Base-by-base conservation (phyloP, 2,329 filamentous ascomycete species). In the Pestalotiopsis sp. region DNA sequence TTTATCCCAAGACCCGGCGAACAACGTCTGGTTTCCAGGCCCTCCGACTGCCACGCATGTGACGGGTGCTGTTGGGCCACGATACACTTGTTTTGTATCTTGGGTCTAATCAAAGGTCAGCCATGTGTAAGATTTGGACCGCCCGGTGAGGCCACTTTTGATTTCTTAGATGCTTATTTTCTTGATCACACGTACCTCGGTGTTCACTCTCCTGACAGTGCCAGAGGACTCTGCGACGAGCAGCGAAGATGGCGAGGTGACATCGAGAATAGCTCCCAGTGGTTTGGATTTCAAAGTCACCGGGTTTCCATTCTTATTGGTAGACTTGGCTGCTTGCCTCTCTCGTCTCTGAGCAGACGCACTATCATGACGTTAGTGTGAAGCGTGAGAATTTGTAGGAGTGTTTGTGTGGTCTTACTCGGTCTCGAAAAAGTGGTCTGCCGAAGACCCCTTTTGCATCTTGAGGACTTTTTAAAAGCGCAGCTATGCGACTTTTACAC, bases 1-100 rank as follows among this genome's bases (percentile, higher is more conserved):
- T 82, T 97, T 97, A 82, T 99, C 95, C 96, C 96, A 99, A 69
- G 91, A 96, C 41, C 95, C 95, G 27, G 94, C 94, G 79, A 94
- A 98, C 12, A 98, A 77, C 1, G 86, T 92, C 65, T 79, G 80
- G 69, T 84, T 85, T 31, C 82, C 82, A 4, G 83, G 78, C 14
- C 89, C 87, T 59, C 88, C 90, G 45, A 93, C 84, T 17, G 92
- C 89, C 36, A 97, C 81, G 73, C 92, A 93, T 11, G 93, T 95
- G 11, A 97, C 84, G 1, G 96, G 96, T 3, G 93, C 92, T 60
- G 87, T 87, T 20, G 95, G 93, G 2, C 94, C 94, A 76, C 88
- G 88, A 77, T 92, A 97, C 4, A 85, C 80, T 14, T 82, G 77
- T 66, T 79, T 83, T 25, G 79, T 78, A 67, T 83, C 80, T 71